These are phyloP conservation scores for Paracoccidioides brasiliensis DNA, from an alignment of 2,329 filamentous ascomycete species.

Conservation along the genomic window DNA sequence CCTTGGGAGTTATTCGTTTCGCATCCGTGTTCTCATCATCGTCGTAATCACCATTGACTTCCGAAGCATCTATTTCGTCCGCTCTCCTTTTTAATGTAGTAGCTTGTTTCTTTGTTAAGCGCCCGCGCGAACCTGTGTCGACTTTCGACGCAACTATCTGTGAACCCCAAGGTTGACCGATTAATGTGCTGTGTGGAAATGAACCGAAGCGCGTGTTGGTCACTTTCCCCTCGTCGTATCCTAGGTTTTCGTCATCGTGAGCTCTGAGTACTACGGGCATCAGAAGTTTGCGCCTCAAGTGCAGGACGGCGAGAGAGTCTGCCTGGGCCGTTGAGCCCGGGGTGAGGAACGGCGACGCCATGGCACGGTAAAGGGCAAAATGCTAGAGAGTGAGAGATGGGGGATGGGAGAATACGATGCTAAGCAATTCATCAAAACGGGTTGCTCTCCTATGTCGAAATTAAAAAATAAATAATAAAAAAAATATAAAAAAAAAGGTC, in stretches of 20 bases:
- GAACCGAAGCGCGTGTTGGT: slow-evolving; percentile 92
- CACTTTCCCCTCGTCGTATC: slow-evolving; percentile 63
- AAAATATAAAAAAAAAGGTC: background rate
- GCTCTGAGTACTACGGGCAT: slow-evolving; percentile 59
- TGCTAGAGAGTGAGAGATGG: background rate
- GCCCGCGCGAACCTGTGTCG: slow-evolving; percentile 78
- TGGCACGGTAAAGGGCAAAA: slow-evolving; percentile 7
- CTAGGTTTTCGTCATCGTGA: slow-evolving; percentile 50
- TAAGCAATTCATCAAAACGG: background rate
- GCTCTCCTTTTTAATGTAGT: slow-evolving; percentile 10
- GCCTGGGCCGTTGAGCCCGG: slow-evolving; percentile 49
- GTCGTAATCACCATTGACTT: slow-evolving; percentile 12
- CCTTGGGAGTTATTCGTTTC: slow-evolving; percentile 16
- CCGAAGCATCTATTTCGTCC: slow-evolving; percentile 26
- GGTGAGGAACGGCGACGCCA: slow-evolving; percentile 65
- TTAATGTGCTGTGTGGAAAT: slow-evolving; percentile 65
- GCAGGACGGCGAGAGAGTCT: slow-evolving; percentile 64
- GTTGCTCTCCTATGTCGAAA: background rate
- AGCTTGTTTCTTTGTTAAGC: slow-evolving; percentile 29
- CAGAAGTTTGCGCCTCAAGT: slow-evolving; percentile 77
- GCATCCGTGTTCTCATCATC: slow-evolving; percentile 9
- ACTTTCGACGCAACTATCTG: slow-evolving; percentile 83
- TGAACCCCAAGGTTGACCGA: slow-evolving; percentile 75
- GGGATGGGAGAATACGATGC: background rate
- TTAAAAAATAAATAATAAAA: background rate